phyloP scores from a whole-genome alignment of 306 rosid genomes.

The Biancaea sappan region DNA sequence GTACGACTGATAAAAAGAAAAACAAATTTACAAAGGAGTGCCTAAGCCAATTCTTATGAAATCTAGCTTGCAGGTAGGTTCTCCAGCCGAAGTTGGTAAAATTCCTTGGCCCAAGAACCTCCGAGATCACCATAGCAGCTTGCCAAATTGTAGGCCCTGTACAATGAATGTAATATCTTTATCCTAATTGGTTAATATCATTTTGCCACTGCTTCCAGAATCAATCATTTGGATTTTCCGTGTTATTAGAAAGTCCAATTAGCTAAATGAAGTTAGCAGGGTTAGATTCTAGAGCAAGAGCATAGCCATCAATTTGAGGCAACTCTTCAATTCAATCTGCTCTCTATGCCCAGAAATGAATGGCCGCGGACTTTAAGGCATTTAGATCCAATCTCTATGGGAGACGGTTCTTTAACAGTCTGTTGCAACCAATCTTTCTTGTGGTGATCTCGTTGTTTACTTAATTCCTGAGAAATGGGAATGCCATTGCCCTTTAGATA shows the following conservation, averaged over 20 bases:
- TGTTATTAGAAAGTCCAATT: constrained; percentile 75
- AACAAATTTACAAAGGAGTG: constrained; percentile 62
- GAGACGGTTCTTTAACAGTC: constrained; percentile 50
- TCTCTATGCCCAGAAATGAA: constrained; percentile 60
- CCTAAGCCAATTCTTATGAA: constrained; percentile 52
- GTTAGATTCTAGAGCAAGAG: constrained; percentile 51
- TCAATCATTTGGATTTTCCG: constrained; percentile 61
- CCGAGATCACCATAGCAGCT: constrained; percentile 67
- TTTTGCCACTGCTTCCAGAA: constrained; percentile 68
- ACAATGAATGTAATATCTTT: constrained; percentile 76
- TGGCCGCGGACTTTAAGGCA: constrained; percentile 83
- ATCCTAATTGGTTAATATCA: constrained; percentile 63
- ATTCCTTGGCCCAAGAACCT: constrained; percentile 71
- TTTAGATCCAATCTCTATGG: constrained; percentile 66
- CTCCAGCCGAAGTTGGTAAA: constrained; percentile 69
- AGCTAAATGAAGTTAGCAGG: constrained; percentile 69
- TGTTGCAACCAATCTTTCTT: constrained; percentile 58
- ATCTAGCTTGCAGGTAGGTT: constrained; percentile 60
- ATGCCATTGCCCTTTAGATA: constrained; percentile 49
- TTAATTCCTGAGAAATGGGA: constrained; percentile 68
- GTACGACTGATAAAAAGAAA: constrained; percentile 39
- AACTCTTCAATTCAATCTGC: constrained; percentile 66
- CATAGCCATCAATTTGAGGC: constrained; percentile 26
- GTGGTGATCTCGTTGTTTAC: constrained; percentile 64
- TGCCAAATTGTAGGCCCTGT: constrained; percentile 81